phyloP scores from a whole-genome alignment of 1,139 yeast species.

The Citeromyces siamensis region DNA sequence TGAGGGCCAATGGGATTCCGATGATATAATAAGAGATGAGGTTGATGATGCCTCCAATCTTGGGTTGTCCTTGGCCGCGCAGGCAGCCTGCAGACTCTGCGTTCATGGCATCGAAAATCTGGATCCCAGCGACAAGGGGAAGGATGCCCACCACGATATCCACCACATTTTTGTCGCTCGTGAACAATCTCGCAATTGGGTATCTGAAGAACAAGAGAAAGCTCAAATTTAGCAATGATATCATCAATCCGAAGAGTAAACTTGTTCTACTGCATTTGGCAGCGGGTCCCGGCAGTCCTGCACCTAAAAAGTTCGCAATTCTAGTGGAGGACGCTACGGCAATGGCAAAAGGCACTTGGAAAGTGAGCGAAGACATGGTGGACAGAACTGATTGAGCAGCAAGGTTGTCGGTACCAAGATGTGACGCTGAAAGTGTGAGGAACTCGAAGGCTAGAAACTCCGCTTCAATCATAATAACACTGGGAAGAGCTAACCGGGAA shows the following conservation, averaged over 20 bases:
- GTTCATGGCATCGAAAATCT: constrained; percentile 40
- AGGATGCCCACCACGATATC: constrained; percentile 37
- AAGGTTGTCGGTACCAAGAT: constrained; percentile 50
- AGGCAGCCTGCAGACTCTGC: constrained; percentile 48
- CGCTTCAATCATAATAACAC: constrained; percentile 53
- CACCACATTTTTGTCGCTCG: constrained; percentile 34
- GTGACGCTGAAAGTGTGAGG: constrained; percentile 47
- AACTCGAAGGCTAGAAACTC: constrained; percentile 64
- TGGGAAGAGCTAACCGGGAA: constrained; percentile 42
- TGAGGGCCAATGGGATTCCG: constrained; percentile 48
- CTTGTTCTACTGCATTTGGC: constrained; percentile 22
- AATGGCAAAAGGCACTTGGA: constrained; percentile 66
- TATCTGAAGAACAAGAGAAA: constrained; percentile 24
- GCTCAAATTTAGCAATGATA: constrained; percentile 23
- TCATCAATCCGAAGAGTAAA: constrained; percentile 15
- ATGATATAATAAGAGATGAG: constrained; percentile 42
- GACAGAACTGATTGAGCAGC: constrained; percentile 72
- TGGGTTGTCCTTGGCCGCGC: constrained; percentile 60
- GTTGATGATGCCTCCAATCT: constrained; percentile 49
- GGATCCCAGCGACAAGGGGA: constrained; percentile 45
- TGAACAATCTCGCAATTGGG: constrained; percentile 33
- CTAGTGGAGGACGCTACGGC: constrained; percentile 68
- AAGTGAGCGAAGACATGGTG: constrained; percentile 54
- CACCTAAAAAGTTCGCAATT: constrained; percentile 69
- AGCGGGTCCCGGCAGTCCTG: constrained; percentile 44